These are phyloP conservation scores for Pseudopyrenochaeta lycopersici DNA, from an alignment of 2,329 filamentous ascomycete species.

Conservation along the genomic window DNA sequence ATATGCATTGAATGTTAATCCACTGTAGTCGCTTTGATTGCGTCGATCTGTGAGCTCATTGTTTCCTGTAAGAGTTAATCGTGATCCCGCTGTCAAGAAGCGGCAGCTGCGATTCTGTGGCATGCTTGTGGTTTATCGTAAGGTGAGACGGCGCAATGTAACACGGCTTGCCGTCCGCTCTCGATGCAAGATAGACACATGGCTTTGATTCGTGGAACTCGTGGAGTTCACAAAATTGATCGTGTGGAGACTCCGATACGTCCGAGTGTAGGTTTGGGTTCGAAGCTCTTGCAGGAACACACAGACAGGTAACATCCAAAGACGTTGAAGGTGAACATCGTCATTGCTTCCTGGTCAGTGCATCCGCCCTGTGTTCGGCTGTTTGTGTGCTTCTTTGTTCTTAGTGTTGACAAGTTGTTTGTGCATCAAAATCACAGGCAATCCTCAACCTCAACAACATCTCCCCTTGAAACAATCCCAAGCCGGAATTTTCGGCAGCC, in stretches of 20 bases:
- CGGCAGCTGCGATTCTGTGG: background rate
- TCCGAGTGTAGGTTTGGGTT: background rate
- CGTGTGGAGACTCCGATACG: slow-evolving; percentile 1
- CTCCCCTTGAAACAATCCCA: slow-evolving; percentile 3
- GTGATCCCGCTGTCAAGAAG: background rate
- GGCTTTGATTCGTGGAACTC: slow-evolving; percentile 21
- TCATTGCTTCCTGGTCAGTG: no score
- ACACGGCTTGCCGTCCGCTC: slow-evolving; percentile 9
- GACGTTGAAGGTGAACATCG: no score
- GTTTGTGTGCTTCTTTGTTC: no score
- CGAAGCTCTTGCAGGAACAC: no score
- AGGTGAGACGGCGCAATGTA: slow-evolving; percentile 19
- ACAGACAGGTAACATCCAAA: no score
- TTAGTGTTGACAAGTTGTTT: no score
- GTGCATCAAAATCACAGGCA: no score
- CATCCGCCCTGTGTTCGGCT: no score
- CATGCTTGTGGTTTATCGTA: slow-evolving; percentile 7
- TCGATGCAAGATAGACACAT: slow-evolving; percentile 17
- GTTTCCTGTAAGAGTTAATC: background rate
- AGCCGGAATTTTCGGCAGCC: slow-evolving; percentile 22
- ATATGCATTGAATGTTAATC: no score
- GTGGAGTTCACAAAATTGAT: slow-evolving; percentile 2
- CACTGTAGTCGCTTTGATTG: no score
- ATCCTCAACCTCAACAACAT: background rate
- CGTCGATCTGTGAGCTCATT: no score